Evolutionary conservation across 768 basidiomycete species (phyloP).

Genomic region (Leccinum truebloodii): DNA sequence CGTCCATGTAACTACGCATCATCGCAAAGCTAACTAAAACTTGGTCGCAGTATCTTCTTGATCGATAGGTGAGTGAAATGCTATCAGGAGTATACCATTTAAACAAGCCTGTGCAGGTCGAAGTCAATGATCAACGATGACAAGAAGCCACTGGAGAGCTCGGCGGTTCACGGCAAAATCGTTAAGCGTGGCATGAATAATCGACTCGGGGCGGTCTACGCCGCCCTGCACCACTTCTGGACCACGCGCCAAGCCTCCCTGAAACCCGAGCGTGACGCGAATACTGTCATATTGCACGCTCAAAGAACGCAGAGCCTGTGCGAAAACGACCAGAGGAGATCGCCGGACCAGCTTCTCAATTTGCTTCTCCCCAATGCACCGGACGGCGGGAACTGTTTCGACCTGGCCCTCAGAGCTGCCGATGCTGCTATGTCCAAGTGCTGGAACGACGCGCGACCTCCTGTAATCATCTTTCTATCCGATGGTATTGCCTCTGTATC

Average conservation of each 20-base stretch:
- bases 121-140: slow-evolving; percentile 49
- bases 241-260: slow-evolving; percentile 43
- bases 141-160: slow-evolving; percentile 39
- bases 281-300: slow-evolving; percentile 54
- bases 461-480: slow-evolving; percentile 58
- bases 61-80: slow-evolving; percentile 19
- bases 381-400: slow-evolving; percentile 44
- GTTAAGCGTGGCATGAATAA: slow-evolving; percentile 33
- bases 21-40: neutral
- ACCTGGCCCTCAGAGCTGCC: slow-evolving; percentile 40
- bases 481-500: slow-evolving; percentile 48
- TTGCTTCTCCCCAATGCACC: slow-evolving; percentile 37
- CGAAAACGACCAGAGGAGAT: slow-evolving; percentile 44
- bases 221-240: slow-evolving; percentile 56
- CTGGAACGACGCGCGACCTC: slow-evolving; percentile 49
- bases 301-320: slow-evolving; percentile 26
- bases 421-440: slow-evolving; percentile 39
- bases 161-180: slow-evolving; percentile 32
- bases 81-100: neutral
- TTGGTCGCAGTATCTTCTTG: slow-evolving; percentile 16
- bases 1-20: slow-evolving; percentile 17
- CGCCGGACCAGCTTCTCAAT: slow-evolving; percentile 46
- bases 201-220: slow-evolving; percentile 57
- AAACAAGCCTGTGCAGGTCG: slow-evolving; percentile 39
- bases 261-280: slow-evolving; percentile 46